Base-by-base conservation (phyloP, 768 basidiomycete genomes). In the Harrya chromipes region DNA sequence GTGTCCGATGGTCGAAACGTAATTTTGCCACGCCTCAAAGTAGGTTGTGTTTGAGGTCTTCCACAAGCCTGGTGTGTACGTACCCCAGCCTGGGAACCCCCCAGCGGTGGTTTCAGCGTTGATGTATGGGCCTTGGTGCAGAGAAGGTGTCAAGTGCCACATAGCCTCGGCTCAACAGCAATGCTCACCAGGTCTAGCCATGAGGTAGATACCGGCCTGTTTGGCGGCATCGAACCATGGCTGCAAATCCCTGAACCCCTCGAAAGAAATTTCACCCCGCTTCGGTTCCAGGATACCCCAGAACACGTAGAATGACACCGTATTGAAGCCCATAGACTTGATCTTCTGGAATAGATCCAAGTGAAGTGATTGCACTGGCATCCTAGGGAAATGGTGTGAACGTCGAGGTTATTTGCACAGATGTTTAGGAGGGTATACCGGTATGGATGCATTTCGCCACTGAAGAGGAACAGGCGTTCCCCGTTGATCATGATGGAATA, bases 401-500 rank as follows among this genome's bases (percentile, higher is more conserved):
- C 20, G 6, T 37, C 6, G 14, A 39, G 12, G 36, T 46, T 6
- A 39, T 24, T n/a, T 2, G 34, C 10, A n/a, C 1, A 16, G 14
- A 35, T 7, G 20, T 13, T 29, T 29, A 6, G 34, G 1, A 26
- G 1, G 33, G 6, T 10, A 35, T 52, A 61, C 54, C 83, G 29
- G 75, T 79, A 84, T 14, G 83, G 76, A 57, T 85, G 82, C 46
- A 82, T 69, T 61, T 85, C 83, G 23, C 82, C 84, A 10, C 78
- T 79, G 34, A 81, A 74, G 38, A 83, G 72, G 65, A 82, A 83
- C 20, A 77, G 56, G 7, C 81, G 72, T 54, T 82, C 79, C 6
- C 79, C 81, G 1, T 76, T 69, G 40, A 85, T 77, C 59, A 72
- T 82, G 7, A 84, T 68, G 1, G 81, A 83, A 49, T 80, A 74